Evolutionary conservation across 352 stramenopile species (phyloP), one percentile per base, ranked within the genome.

Genomic region (Lagenidium giganteum): DNA sequence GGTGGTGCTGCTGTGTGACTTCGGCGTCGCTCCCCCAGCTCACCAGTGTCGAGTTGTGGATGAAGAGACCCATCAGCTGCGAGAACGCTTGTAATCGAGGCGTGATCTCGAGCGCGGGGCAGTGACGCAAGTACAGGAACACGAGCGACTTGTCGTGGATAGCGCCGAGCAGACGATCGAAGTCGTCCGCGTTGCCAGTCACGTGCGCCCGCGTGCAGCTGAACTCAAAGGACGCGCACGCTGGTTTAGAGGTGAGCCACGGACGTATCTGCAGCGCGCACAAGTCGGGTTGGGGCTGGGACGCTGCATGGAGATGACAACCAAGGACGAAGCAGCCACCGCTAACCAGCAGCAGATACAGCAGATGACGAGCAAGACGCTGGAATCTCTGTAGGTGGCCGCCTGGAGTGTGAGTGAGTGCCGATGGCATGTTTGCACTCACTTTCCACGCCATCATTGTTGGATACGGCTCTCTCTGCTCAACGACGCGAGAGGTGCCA

Each of bases 11-110:
- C 3, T 52, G 18, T 0, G 56, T 53, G 5, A 74, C 14, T 12
- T 51, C 60, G 3, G 64, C 63, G 14, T 41, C 51, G 11, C 43
- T 28, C 0, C 43, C 33, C 60, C 64, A 72, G 9, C 26, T 31
- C 2, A 12, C 18, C 6, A 78, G 52, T 9, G 60, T 70, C 2
- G 66, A 62, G 27, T 71, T 74, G 39, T 71, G 71, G 20, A 74
- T 41, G 30, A 71, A 66, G 2, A 71, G n/a, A 2, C 56, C 29
- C 13, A 64, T 41, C 3, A 77, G 39, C 2, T 31, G 27, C 3
- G 47, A 57, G 36, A 77, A 72, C 7, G 48, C 13, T 3, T 51
- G 30, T 1, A 77, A 17, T 6, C 40, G 39, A 1, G 34, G 18
- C 3, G 63, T 43, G 8, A 74, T 40, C 21, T 74, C 59, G 11